phyloP scores from a whole-genome alignment of 306 rosid genomes.

The Albizia julibrissin region DNA sequence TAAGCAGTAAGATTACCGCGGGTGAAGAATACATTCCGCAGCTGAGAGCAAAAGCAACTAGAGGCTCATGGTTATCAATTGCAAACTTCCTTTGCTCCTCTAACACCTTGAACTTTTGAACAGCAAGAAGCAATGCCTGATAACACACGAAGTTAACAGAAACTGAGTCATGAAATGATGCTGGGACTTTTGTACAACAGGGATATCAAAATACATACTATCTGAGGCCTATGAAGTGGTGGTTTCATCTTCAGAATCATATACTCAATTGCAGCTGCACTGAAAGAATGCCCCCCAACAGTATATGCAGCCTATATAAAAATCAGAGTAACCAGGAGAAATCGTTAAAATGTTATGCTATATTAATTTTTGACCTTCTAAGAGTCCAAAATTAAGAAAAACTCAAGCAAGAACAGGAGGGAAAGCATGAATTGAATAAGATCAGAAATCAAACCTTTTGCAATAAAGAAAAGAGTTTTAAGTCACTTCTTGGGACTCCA shows the following conservation, averaged over 20 bases:
- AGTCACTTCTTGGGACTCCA: constrained; percentile 82
- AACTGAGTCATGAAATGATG: constrained; percentile 3
- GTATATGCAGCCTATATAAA: constrained; percentile 66
- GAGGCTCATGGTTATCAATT: constrained; percentile 55
- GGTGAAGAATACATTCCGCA: constrained; percentile 79
- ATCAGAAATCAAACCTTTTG: constrained; percentile 61
- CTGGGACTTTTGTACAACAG: background rate
- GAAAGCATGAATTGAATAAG: background rate
- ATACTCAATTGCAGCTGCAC: constrained; percentile 70
- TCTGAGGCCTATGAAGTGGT: constrained; percentile 79
- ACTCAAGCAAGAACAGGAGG: background rate
- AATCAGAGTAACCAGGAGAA: background rate
- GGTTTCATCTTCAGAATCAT: constrained; percentile 72
- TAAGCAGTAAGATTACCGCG: constrained; percentile 47
- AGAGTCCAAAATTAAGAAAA: background rate
- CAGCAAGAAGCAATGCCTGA: constrained; percentile 82
- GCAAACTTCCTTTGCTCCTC: constrained; percentile 65
- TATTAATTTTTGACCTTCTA: background rate
- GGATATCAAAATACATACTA: constrained; percentile 40
- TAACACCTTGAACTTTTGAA: constrained; percentile 67
- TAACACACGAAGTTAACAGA: background rate
- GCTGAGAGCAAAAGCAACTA: constrained; percentile 63
- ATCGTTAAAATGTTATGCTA: background rate
- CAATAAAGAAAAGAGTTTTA: constrained; percentile 75
- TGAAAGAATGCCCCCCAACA: constrained; percentile 72